phyloP scores from a whole-genome alignment of 2,329 filamentous ascomycete genomes.

The Aureobasidium vineae region DNA sequence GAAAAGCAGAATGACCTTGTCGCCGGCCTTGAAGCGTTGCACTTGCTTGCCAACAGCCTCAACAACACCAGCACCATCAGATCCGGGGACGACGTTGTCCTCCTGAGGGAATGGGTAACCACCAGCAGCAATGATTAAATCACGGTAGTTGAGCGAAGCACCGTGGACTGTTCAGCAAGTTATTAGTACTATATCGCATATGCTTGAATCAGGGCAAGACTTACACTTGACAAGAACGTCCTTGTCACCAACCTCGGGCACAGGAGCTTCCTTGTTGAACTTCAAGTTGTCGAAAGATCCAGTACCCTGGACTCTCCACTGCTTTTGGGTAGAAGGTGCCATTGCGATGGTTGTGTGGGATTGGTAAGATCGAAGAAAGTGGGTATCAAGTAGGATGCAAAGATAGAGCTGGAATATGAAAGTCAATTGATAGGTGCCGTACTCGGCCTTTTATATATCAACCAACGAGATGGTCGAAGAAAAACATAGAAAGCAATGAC shows the following conservation, averaged over 20 bases:
- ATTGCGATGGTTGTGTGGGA: conserved; percentile 34
- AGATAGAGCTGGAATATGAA: not conserved
- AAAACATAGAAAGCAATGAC: conserved; percentile 20
- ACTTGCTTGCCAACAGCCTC: conserved; percentile 57
- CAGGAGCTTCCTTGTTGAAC: conserved; percentile 50
- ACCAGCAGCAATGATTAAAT: conserved; percentile 50
- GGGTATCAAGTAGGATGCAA: not conserved
- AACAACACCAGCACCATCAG: conserved; percentile 55
- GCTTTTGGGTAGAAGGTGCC: conserved; percentile 50
- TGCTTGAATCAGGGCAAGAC: conserved; percentile 2
- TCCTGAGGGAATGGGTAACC: conserved; percentile 47
- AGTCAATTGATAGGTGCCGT: not conserved
- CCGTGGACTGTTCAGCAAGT: conserved; percentile 42
- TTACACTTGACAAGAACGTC: conserved; percentile 68
- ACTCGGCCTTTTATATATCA: conserved; percentile 12
- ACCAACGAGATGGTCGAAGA: not conserved
- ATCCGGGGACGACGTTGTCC: conserved; percentile 47
- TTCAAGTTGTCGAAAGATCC: conserved; percentile 62
- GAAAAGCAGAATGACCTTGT: conserved; percentile 63
- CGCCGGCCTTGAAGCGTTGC: conserved; percentile 56
- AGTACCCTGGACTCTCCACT: conserved; percentile 57
- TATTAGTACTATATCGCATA: conserved; percentile 22
- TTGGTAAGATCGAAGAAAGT: not conserved
- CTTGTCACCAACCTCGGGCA: conserved; percentile 64
- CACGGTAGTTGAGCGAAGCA: conserved; percentile 52